Evolutionary conservation across 208 protist genomes (phyloP).

Genomic region (Wallacemonas sp.): DNA sequence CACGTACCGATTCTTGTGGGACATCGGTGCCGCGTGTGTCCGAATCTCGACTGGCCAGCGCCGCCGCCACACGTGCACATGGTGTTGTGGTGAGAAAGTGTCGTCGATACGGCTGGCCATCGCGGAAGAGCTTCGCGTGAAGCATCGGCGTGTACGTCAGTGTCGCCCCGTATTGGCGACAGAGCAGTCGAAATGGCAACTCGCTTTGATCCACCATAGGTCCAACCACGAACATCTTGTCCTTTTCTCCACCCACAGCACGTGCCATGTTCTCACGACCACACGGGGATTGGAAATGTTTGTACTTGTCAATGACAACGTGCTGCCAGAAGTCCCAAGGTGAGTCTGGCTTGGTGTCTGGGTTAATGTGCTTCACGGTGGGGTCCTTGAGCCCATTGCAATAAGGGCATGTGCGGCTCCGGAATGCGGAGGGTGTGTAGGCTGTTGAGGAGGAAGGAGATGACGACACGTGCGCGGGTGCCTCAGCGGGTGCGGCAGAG

Average conservation of each 20-base stretch:
- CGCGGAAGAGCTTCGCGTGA: constrained; percentile 62
- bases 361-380: constrained; percentile 65
- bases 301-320: constrained; percentile 58
- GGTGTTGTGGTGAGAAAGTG: constrained; percentile 59
- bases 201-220: constrained; percentile 95
- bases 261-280: constrained; percentile 21
- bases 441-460: constrained; percentile 8
- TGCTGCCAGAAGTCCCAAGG: constrained; percentile 66
- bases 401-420: constrained; percentile 64
- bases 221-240: constrained; percentile 65
- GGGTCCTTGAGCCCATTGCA: constrained; percentile 52
- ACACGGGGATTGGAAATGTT: constrained; percentile 19
- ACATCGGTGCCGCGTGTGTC: no score
- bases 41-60: constrained; percentile 2
- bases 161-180: constrained; percentile 74
- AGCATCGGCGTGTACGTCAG: constrained; percentile 92
- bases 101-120: constrained; percentile 52
- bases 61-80: constrained; percentile 19
- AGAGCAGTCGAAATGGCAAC: constrained; percentile 90
- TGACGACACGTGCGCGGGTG: no score
- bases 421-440: constrained; percentile 23
- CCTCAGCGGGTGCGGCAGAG: constrained; percentile 6
- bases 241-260: no score
- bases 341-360: constrained; percentile 50
- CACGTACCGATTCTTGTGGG: no score